Evolutionary conservation across 1,139 yeast genomes (phyloP), one percentile per base, ranked within the genome.

Genomic region (Lodderomyces elongisporus): DNA sequence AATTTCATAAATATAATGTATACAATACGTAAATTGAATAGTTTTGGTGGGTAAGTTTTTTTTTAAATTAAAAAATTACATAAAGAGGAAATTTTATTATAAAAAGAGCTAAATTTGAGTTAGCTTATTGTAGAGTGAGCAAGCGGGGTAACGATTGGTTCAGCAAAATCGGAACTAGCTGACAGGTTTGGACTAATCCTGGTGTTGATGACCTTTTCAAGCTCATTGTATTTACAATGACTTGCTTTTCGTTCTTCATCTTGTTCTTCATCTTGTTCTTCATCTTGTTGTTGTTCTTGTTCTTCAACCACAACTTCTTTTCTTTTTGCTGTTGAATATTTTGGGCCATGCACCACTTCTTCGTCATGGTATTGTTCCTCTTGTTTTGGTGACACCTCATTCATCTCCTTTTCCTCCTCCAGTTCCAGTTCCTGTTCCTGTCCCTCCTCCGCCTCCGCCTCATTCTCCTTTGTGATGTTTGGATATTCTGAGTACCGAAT

Each of bases 11-110:
- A 13, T 15, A 20, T 14, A 35, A n/a, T 29, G 16, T 37, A 25
- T 31, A 37, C 31, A 30, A 27, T 25, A 30, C 6, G 13, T 22
- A 25, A 14, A 26, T 29, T 33, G 36, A 39, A 33, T 36, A 39
- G 35, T 33, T 38, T 39, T 29, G 17, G 36, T n/a, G 37, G 35
- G 34, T 39, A 14, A 22, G 26, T 37, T 36, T 31, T 29, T 28
- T 18, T 30, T 30, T 27, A 21, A 23, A 30, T 27, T 36, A 30
- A 16, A 36, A 24, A 17, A 10, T 27, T 22, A 25, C 12, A 28
- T 10, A 18, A 12, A 31, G 23, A 25, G 8, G 10, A 13, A 24
- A 24, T 7, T 6, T 6, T n/a, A n/a, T 24, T 24, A n/a, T n/a
- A n/a, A n/a, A 24, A 13, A 13, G 6, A 24, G 26, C 6, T 7